These are phyloP conservation scores for Coniochaeta ligniaria DNA, from an alignment of 2,329 filamentous ascomycete genomes.

Conservation along the genomic window DNA sequence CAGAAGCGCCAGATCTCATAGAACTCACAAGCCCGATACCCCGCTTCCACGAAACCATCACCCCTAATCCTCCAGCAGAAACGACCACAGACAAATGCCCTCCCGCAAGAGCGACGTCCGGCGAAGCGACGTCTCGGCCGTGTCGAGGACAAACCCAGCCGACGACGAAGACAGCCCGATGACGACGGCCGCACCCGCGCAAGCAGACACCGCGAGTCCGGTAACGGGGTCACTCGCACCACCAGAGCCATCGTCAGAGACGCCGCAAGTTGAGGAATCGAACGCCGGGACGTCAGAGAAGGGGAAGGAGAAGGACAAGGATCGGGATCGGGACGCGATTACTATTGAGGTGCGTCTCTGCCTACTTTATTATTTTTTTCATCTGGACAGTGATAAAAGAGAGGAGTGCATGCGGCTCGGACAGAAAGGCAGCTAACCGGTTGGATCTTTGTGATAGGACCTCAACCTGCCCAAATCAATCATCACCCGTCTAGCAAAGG, in stretches of 20 bases:
- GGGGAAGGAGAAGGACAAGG: constrained; percentile 18
- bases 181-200: constrained; percentile 2
- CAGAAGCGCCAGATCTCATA: not conserved
- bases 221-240: not conserved
- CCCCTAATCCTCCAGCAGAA: not conserved
- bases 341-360: constrained; percentile 43
- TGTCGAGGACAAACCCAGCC: constrained; percentile 29
- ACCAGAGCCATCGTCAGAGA: not conserved
- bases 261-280: constrained; percentile 8
- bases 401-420: not conserved
- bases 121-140: constrained; percentile 31
- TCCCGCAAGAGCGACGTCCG: constrained; percentile 44
- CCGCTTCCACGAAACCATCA: not conserved
- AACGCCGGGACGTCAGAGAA: constrained; percentile 9
- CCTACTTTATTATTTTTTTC: not conserved
- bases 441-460: constrained; percentile 40
- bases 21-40: not conserved
- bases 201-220: not conserved
- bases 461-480: constrained; percentile 74
- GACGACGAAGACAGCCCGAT: constrained; percentile 26
- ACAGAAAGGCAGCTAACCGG: constrained; percentile 7
- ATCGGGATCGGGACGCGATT: constrained; percentile 29
- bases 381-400: not conserved
- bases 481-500: constrained; percentile 72
- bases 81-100: constrained; percentile 32